Evolutionary conservation across 2,329 filamentous ascomycete species (phyloP), one percentile per base, ranked within the genome.

Genomic region (Shiraia bambusicola): DNA sequence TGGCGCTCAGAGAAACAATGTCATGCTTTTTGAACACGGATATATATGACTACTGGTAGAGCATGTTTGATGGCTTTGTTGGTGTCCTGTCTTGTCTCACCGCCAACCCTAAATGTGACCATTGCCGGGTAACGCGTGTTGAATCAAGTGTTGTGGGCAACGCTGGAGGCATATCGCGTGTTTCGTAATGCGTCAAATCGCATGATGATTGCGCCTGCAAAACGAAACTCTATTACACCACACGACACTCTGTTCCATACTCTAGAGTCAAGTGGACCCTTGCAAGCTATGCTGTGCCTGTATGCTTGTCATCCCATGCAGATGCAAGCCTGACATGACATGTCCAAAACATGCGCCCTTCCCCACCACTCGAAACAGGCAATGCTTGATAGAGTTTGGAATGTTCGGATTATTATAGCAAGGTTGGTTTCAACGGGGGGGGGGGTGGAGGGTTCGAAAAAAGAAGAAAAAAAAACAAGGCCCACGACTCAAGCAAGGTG

Each of bases 1-100:
- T 34, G 56, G 59, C 54, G 55, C 54, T 59, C 45, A 41, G 40
- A 59, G 55, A 60, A 56, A 61, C 57, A 61, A 52, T 55, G 54
- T 35, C 40, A 46, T 50, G 45, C 34, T 44, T 38, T 36, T 33
- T 42, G 26, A 11, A 32, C 14, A 7, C 17, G 2, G n/a, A 5
- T 31, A 6, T 26, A 31, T n/a, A n/a, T n/a, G n/a, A n/a, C n/a
- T n/a, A 16, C 9, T 31, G 12, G 8, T 16, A 31, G 6, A n/a
- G 15, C 11, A 10, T 31, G 8, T 30, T 6, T 14, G 17, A 16
- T 16, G 9, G 12, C 19, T 30, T 8, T 16, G 9, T 28, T 30
- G 6, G 15, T 22, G 25, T 28, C 16, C 19, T 4, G 4, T n/a
- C 34, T 12, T 17, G 26, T 15, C 28, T 37, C 26, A 27, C 27